Base-by-base conservation (phyloP, 495 filamentous ascomycete genomes). In the Neurospora sp. region DNA sequence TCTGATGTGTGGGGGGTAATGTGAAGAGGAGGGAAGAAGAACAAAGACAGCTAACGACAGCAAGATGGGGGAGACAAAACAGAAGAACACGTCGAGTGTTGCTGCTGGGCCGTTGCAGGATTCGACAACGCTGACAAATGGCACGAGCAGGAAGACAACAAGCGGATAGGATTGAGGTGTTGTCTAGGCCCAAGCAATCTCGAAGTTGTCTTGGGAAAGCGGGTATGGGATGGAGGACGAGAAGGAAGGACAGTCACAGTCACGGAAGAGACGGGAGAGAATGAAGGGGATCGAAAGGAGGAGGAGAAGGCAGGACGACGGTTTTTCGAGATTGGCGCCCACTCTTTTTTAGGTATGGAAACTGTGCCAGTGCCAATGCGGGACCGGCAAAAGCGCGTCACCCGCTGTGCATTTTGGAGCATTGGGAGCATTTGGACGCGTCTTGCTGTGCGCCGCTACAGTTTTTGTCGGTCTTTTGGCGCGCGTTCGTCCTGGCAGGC, bases 161-260 rank as follows among this genome's bases (percentile, higher is more conserved):
- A 27, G 18, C 4, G 14, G 22, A 27, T 61, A 14, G 14, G 12
- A 40, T 40, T 40, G 40, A 40, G 40, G 41, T 44, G 41, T 44
- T 44, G 41, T 44, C 41, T 44, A 14, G 14, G 14, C 53, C 27
- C 53, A 65, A 65, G 53, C 27, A 65, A 35, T 65, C 27, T 16
- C 27, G 53, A 61, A 61, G 53, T 65, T 35, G 53, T 31, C 53
- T 65, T 65, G 53, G 53, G 22, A 61, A 31, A 14, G 2, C 48
- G 9, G n/a, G 0, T 40, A 20, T 44, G 44, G n/a, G 27, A 71
- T n/a, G 44, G 65, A 70, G 42, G 65, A 70, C 73, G 61, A 59
- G 72, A 42, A 69, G 61, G 53, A 44, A 69, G 41, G 76, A 71
- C 53, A 35, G 53, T 65, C 53, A 65, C 53, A 3, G 53, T 35